These are phyloP conservation scores for Alloteropsis semialata DNA, from an alignment of 176 grass and related monocot genomes.

Conservation along the genomic window DNA sequence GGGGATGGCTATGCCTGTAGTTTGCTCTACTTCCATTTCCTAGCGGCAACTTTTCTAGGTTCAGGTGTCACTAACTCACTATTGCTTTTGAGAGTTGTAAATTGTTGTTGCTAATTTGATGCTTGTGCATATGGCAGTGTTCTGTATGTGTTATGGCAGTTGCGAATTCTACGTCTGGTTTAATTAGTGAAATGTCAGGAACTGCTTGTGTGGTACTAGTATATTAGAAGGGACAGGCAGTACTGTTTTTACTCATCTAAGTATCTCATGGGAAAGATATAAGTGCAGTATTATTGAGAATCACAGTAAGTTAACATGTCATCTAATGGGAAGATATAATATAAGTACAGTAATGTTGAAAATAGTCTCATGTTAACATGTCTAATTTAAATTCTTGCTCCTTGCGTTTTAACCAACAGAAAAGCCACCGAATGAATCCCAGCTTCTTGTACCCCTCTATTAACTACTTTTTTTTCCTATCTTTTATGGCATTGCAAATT, in stretches of 20 bases:
- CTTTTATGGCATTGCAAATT: background rate
- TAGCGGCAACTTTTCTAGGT: background rate
- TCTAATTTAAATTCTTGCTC: background rate
- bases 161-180: background rate
- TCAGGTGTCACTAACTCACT: background rate
- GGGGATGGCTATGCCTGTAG: background rate
- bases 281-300: too few species aligned
- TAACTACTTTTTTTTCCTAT: background rate
- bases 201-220: background rate
- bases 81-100: background rate
- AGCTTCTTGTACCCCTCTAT: background rate
- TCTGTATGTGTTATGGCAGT: background rate
- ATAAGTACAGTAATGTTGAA: background rate
- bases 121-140: background rate
- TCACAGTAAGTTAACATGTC: background rate
- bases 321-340: background rate
- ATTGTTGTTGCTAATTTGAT: background rate
- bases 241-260: background rate
- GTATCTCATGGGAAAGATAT: background rate
- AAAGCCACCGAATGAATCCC: background rate
- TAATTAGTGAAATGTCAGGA: background rate
- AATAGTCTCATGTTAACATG: background rate
- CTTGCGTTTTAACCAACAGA: background rate
- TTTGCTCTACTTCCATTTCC: background rate
- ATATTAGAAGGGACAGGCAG: background rate